A percentile compares a stretch with the other conserved stretches of the same genome.
Conservation (phyloP, 306 rosid genomes). For the Rosa persica region DNA sequence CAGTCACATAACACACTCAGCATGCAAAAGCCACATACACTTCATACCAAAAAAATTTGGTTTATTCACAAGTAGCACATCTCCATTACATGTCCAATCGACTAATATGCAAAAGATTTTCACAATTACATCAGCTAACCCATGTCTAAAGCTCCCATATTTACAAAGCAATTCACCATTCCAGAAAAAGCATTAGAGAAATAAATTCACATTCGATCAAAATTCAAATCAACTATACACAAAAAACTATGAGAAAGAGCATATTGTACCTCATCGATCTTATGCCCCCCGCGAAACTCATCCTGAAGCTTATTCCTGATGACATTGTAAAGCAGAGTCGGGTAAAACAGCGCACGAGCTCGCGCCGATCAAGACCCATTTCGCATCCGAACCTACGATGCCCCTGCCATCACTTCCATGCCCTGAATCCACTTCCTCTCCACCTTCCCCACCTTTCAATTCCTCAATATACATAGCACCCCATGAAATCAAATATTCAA, state of each 20-base stretch:
- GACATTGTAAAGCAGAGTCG: constrained; percentile 89
- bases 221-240: too few relatives aligned
- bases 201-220: too few relatives aligned
- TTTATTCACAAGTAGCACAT: neutral
- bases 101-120: neutral
- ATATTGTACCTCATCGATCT: constrained; percentile 77
- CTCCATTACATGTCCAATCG: neutral
- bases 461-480: constrained; percentile 84
- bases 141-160: neutral
- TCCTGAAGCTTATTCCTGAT: constrained; percentile 82
- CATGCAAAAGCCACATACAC: neutral
- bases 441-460: constrained; percentile 47
- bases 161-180: neutral
- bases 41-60: too few relatives aligned
- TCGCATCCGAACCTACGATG: constrained; percentile 45
- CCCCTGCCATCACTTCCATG: constrained; percentile 25
- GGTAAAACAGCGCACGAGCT: constrained; percentile 97
- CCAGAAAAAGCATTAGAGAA: neutral
- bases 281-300: constrained; percentile 98
- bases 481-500: too few relatives aligned
- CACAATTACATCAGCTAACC: neutral
- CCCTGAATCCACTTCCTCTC: constrained; percentile 23
- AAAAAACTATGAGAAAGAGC: neutral
- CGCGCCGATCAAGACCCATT: constrained; percentile 80
- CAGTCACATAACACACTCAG: neutral